A percentile compares a stretch with the other conserved stretches of the same genome.
Evolutionary conservation across 768 basidiomycete genomes (phyloP).

Genomic region (Gautieria morchelliformis): DNA sequence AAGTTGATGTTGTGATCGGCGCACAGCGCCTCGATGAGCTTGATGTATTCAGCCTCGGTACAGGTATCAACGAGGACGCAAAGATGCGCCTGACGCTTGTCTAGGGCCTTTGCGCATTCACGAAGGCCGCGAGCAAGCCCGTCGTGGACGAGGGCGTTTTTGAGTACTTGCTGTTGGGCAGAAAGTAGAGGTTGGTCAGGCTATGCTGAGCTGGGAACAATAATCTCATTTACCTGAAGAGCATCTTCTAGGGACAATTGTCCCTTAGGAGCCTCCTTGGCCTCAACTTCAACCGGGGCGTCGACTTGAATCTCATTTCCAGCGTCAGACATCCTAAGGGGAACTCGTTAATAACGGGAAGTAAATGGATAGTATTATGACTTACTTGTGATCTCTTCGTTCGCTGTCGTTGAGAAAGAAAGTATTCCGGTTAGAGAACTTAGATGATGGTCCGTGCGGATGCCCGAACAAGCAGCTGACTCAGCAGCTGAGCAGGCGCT

Average conservation of each 20-base stretch:
- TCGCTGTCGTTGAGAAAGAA: slow-evolving; percentile 89
- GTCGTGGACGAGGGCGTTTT: slow-evolving; percentile 96
- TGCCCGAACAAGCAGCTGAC: too few relatives aligned
- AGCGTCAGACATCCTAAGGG: slow-evolving; percentile 86
- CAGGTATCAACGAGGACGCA: slow-evolving; percentile 99
- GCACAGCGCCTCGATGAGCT: slow-evolving; percentile 99
- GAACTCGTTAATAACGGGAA: neutral
- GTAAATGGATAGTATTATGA: neutral
- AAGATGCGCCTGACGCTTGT: slow-evolving; percentile 97
- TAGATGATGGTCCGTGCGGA: slow-evolving; percentile 7
- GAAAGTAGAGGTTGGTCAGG: neutral
- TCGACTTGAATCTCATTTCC: slow-evolving; percentile 89
- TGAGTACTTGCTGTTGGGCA: slow-evolving; percentile 80
- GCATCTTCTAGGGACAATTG: slow-evolving; percentile 95
- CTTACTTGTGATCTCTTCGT: slow-evolving; percentile 67
- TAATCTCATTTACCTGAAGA: slow-evolving; percentile 52
- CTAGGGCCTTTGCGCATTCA: slow-evolving; percentile 95
- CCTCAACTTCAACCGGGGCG: slow-evolving; percentile 49
- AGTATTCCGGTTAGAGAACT: neutral
- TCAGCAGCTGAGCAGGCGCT: too few relatives aligned
- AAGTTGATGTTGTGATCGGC: slow-evolving; percentile 99
- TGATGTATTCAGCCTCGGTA: slow-evolving; percentile 99
- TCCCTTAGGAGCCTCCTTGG: slow-evolving; percentile 86
- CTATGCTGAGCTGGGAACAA: neutral
- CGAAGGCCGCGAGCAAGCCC: slow-evolving; percentile 97